Base-by-base conservation (phyloP, 768 basidiomycete species). In the Xanthoconium purpureum region DNA sequence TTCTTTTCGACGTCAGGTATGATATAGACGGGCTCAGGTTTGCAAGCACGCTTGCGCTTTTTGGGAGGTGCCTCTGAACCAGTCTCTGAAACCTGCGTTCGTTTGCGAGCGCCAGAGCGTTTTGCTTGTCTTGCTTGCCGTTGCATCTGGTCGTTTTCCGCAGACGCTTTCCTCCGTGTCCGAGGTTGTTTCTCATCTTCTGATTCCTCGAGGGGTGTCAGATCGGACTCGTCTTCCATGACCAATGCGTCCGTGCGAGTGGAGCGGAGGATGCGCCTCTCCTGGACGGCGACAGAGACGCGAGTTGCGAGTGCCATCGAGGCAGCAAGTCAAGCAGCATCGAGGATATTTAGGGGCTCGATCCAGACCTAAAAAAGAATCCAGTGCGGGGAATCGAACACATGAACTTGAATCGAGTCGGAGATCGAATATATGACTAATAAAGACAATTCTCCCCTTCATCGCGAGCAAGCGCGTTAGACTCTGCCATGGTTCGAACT, bases 1-100 rank as follows among this genome's bases (percentile, higher is more conserved):
- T 83, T 87, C 62, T 69, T 75, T 68, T 84, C 80, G 0, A 92
- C 87, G 50, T 86, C 84, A 1, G 88, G 85, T 51, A 94, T 92
- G 48, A 82, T 70, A 63, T 88, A 89, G 13, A 81, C 73, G 1
- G 81, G 81, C 45, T 83, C 80, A n/a, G 67, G 65, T 57, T 74
- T 77, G 54, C 66, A 60, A 61, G 56, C 59, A 48, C 65, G 74
- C 52, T 56, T 66, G 18, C 67, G 63, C 45, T 70, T 75, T 57
- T 69, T 69, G n/a, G 55, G 44, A 9, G 50, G 56, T 6, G 46
- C 48, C 30, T 57, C 65, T 0, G 46, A 33, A 8, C 43, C 52
- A 37, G 54, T 45, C n/a, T 66, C 67, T 20, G 52, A 48, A 12
- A 24, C 43, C 8, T 66, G 59, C 37, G 52, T 55, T 48, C 50